Evolutionary conservation across 495 filamentous ascomycete genomes (phyloP), one percentile per base, ranked within the genome.

Genomic region (Rhizodiscina lignyota): DNA sequence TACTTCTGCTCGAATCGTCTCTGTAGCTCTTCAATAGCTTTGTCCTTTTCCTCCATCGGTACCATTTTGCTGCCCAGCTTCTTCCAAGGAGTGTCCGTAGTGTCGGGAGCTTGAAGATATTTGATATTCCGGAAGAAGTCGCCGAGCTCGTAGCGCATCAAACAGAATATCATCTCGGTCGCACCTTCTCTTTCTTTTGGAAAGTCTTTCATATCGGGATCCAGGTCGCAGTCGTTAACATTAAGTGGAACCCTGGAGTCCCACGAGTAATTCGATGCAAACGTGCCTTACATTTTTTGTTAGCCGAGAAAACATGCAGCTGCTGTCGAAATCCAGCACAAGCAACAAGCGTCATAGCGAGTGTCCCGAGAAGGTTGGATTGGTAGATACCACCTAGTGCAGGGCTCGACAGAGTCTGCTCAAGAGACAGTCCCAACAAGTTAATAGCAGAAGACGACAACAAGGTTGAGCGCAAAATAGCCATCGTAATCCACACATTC

Each of bases 241-340:
- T 62, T 63, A 8, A 48, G 38, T 0, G 61, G 59, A 16, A 41
- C 32, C 32, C 67, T 63, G 4, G 66, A 64, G 37, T 70, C 61
- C 0, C 83, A 85, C 49, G 87, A 77, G 39, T 87, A 83, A 47
- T 93, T 83, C 5, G 79, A 74, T 0, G 83, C 74, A n/a, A 80
- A 66, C 2, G 74, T 58, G 51, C 93, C 85, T 30, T 91, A 50
- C 13, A 85, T 58, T 47, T 70, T 77, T 5, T 92, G 66, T 30
- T 79, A 71, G 74, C 82, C 86, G 74, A 83, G 93, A 3, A 91
- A 49, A 1, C 85, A 67, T 33, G 68, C 70, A 89, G 81, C 51
- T 94, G 0, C 74, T 71, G 32, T 92, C 79, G 44, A 83, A 85
- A 0, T 81, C 77, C 0, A 65, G 64, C 3, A 85, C 54, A 18